Conservation (phyloP, 2,329 filamentous ascomycete species). For the Nigrospora osmanthi region DNA sequence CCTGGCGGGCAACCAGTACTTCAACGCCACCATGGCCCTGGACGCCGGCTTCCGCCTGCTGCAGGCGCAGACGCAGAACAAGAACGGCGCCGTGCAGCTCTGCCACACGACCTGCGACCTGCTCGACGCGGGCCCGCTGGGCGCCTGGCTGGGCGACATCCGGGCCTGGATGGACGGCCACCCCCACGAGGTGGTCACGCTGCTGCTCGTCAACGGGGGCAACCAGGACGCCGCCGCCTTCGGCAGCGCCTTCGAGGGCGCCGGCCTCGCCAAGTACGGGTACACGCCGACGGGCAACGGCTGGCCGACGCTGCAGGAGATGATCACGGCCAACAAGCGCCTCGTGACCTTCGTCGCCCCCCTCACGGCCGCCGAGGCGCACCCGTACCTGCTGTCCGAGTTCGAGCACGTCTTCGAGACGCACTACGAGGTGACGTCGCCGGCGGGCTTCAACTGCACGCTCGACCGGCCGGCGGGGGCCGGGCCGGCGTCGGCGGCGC, state of each 20-base stretch:
- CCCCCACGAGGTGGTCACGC: slow-evolving; percentile 67
- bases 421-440: slow-evolving; percentile 52
- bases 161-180: slow-evolving; percentile 63
- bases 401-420: slow-evolving; percentile 68
- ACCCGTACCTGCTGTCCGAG: slow-evolving; percentile 55
- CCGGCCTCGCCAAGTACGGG: slow-evolving; percentile 54
- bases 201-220: slow-evolving; percentile 67
- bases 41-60: slow-evolving; percentile 65
- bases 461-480: slow-evolving; percentile 56
- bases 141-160: slow-evolving; percentile 56
- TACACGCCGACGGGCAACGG: slow-evolving; percentile 45
- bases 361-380: slow-evolving; percentile 28
- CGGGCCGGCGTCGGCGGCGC: slow-evolving; percentile 39
- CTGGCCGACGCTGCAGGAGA: slow-evolving; percentile 66
- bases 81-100: slow-evolving; percentile 50
- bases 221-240: slow-evolving; percentile 46
- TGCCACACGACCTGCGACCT: slow-evolving; percentile 64
- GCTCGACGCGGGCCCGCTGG: slow-evolving; percentile 60
- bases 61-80: slow-evolving; percentile 62
- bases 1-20: slow-evolving; percentile 64
- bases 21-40: slow-evolving; percentile 64
- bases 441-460: slow-evolving; percentile 63
- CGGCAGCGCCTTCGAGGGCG: slow-evolving; percentile 42
- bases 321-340: slow-evolving; percentile 58
- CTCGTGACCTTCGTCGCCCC: slow-evolving; percentile 63